Percentiles rank a stretch among this genome's conserved stretches.
Evolutionary conservation across 345 rosid species (phyloP).

Genomic region (Populus tremula): DNA sequence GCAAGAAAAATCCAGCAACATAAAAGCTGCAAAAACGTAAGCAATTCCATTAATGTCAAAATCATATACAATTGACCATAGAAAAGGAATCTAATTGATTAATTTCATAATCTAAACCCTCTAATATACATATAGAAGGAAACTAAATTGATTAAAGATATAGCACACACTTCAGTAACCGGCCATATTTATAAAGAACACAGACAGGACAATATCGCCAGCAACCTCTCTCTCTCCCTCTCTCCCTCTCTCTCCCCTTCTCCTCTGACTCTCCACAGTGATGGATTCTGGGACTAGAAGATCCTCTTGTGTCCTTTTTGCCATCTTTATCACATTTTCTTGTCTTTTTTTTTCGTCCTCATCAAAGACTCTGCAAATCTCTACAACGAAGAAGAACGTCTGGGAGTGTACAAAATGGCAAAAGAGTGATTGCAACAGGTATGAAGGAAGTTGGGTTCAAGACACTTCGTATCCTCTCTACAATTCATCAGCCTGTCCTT

Average conservation of each 20-base stretch:
- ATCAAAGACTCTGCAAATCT: not conserved
- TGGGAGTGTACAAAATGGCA: no score
- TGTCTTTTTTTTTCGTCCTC: slow-evolving; percentile 3
- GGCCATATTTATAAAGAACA: not conserved
- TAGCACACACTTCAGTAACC: not conserved
- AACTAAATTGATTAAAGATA: no score
- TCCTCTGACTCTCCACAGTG: not conserved
- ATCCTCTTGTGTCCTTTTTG: not conserved
- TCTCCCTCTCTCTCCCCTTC: not conserved
- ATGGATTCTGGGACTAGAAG: slow-evolving; percentile 18
- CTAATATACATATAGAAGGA: no score
- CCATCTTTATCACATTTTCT: not conserved
- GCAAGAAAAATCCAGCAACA: no score
- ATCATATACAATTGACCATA: no score
- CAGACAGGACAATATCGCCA: not conserved
- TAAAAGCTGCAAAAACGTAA: no score
- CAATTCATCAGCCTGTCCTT: slow-evolving; percentile 60
- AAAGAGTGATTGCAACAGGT: slow-evolving; percentile 41
- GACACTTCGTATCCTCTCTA: slow-evolving; percentile 71
- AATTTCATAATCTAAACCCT: no score
- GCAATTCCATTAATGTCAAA: no score
- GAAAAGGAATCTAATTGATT: no score
- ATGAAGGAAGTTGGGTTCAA: slow-evolving; percentile 67
- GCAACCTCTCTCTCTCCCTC: no score
- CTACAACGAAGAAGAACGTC: not conserved